Base-by-base conservation (phyloP, 257 asterid species). In the Fraxinus cuspidata region DNA sequence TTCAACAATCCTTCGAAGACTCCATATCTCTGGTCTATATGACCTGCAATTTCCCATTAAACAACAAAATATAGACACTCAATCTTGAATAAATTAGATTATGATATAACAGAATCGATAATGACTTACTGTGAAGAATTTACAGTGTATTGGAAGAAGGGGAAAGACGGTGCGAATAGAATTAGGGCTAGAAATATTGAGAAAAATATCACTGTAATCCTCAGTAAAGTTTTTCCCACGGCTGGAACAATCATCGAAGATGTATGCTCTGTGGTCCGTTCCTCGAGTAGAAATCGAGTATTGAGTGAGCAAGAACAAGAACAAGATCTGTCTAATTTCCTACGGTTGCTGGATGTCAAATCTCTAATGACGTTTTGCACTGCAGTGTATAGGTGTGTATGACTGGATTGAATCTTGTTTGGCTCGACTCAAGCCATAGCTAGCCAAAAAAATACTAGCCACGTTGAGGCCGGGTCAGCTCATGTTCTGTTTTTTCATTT, bases 1-100 rank as follows among this genome's bases (percentile, higher is more conserved):
- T 71, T 87, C 99, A 78, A 87, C 83, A 80, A 88, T 18, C 79
- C 98, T 89, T 71, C 85, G 87, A 31, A 93, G 81, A 75, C 87
- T 90, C 99, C 99, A 93, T 83, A 96, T 90, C 85, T 87, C 89
- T 4, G 90, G 86, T 77, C 93, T 89, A 44, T 71, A 88, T 19
- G 84, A 80, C 84, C 98, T 93, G 87, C 60, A 11, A 21, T 35
- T 31, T 31, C 69, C 72, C 12, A 27, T 63, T 23, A 12, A 10
- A 63, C 9, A 27, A 28, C 77, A 49, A 74, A 27, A 56, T 32
- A 21, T 8, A 37, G 10, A 31, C 47, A 34, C 2, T 67, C 31
- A 53, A 82, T 71, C 19, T 27, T 15, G 34, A 38, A 12, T 3
- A 42, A 51, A 16, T 10, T n/a, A 11, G 28, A 40, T 68, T 70